A percentile compares a stretch with the other conserved stretches of the same genome.
Evolutionary conservation across 495 filamentous ascomycete species (phyloP).

Genomic region (Thermochaetoides thermophila): DNA sequence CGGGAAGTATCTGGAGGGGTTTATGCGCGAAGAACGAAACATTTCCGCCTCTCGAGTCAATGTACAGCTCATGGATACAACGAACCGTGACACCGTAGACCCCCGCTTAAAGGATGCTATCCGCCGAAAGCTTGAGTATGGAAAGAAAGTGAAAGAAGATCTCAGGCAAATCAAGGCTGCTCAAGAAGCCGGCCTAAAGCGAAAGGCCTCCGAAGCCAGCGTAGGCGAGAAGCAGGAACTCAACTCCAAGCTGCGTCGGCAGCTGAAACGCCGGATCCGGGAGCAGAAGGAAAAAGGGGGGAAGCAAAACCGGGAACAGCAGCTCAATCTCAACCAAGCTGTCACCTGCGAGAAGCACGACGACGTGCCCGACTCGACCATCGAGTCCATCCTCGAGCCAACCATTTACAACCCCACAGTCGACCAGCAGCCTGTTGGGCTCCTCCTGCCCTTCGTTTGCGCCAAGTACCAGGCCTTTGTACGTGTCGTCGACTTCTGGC

Average conservation of each 20-base stretch:
- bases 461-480: conserved; percentile 50
- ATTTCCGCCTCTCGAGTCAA: conserved; percentile 33
- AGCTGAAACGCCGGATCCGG: not conserved
- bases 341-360: conserved; percentile 32
- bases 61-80: conserved; percentile 24
- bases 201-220: conserved; percentile 9
- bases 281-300: not conserved
- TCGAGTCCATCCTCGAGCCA: conserved; percentile 37
- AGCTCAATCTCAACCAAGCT: conserved; percentile 18
- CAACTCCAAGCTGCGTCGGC: conserved; percentile 12
- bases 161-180: conserved; percentile 20
- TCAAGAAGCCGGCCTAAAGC: conserved; percentile 13
- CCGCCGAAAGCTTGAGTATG: conserved; percentile 46
- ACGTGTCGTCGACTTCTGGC: conserved; percentile 72
- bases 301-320: not conserved
- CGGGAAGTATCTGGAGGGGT: conserved; percentile 50
- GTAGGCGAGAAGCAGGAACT: conserved; percentile 12
- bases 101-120: conserved; percentile 45
- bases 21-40: conserved; percentile 46
- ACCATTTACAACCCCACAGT: conserved; percentile 22
- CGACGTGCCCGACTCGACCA: conserved; percentile 19
- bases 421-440: conserved; percentile 21
- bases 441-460: conserved; percentile 54
- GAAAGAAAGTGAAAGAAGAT: conserved; percentile 36
- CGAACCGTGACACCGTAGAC: conserved; percentile 28